phyloP scores from a whole-genome alignment of 352 stramenopile genomes.

The Globisporangium mamillatum region DNA sequence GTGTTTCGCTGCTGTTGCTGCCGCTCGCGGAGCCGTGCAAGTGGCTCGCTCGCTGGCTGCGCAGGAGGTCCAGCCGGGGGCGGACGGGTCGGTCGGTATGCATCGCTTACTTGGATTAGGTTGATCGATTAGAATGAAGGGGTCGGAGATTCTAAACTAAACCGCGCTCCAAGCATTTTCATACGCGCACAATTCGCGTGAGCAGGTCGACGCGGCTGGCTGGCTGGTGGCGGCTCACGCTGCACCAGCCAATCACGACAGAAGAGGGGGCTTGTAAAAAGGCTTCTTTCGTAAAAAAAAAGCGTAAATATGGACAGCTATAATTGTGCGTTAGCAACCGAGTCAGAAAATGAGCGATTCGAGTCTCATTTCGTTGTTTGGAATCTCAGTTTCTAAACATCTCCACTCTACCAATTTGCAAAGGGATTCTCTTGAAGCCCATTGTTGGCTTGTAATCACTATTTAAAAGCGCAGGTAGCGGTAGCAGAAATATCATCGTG shows the following conservation, averaged over 20 bases:
- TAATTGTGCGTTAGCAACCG: background rate
- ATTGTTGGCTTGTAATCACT: background rate
- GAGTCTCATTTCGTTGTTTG: background rate
- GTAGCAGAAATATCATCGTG: background rate
- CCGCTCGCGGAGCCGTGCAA: background rate
- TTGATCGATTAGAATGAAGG: conserved; percentile 40
- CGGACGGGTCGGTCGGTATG: background rate
- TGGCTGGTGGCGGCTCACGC: background rate
- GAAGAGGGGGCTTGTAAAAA: conserved; percentile 11
- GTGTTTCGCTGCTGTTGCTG: conserved; percentile 16
- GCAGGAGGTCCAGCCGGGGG: background rate
- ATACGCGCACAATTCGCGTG: background rate
- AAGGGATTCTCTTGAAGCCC: background rate
- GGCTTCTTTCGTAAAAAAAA: background rate
- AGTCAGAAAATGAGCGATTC: background rate
- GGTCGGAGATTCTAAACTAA: conserved; percentile 28
- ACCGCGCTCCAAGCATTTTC: background rate
- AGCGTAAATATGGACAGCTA: background rate
- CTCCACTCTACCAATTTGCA: background rate
- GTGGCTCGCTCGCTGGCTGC: conserved; percentile 2
- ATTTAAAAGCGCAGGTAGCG: background rate
- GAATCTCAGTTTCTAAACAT: background rate
- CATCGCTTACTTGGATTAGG: conserved; percentile 38
- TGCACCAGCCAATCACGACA: conserved; percentile 14
- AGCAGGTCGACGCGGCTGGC: background rate